Evolutionary conservation across 345 rosid species (phyloP).

Genomic region (Hibiscus mutabilis): DNA sequence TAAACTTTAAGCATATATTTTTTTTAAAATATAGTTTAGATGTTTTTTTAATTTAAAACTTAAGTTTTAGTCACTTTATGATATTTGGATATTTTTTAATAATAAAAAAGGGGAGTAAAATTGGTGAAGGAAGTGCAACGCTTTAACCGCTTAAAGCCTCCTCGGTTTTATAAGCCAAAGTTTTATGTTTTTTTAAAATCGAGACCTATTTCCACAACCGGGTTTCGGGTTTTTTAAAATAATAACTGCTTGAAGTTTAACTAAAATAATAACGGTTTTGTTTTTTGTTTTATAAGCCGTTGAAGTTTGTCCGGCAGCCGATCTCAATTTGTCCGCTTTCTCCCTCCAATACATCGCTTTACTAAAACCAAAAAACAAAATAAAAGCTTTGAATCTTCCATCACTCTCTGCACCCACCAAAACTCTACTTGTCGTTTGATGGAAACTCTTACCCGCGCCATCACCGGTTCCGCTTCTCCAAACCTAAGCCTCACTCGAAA

Average conservation of each 20-base stretch:
- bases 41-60: no score
- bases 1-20: no score
- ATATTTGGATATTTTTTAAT: no score
- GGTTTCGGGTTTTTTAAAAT: no score
- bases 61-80: no score
- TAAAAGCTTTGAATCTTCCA: background rate
- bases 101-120: no score
- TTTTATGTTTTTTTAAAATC: no score
- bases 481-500: background rate
- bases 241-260: no score
- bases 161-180: slow-evolving; percentile 14
- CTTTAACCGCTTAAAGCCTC: background rate
- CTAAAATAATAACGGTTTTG: no score
- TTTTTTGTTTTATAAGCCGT: background rate
- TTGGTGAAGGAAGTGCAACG: background rate
- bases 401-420: background rate
- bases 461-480: slow-evolving; percentile 14
- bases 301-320: background rate
- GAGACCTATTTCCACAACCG: no score
- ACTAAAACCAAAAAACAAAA: background rate
- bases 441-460: slow-evolving; percentile 31
- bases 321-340: slow-evolving; percentile 4
- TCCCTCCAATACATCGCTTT: background rate
- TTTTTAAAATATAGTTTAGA: no score
- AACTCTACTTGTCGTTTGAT: slow-evolving; percentile 18